A percentile compares a stretch with the other conserved stretches of the same genome.
Conservation (phyloP, 768 basidiomycete genomes). For the Leucocoprinus leucothites region DNA sequence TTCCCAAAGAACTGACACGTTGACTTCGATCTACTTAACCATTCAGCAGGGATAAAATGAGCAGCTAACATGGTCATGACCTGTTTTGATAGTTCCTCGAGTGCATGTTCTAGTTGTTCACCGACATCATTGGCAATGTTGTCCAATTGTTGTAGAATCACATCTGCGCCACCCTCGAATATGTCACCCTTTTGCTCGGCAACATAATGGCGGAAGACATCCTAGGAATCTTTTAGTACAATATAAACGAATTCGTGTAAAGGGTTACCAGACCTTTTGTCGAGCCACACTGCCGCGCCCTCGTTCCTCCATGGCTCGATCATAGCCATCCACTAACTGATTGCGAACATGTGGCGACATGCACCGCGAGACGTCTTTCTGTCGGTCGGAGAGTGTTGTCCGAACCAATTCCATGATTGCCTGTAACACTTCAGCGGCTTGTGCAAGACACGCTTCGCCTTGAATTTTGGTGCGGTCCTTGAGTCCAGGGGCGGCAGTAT, state of each 20-base stretch:
- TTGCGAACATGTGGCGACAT: constrained; percentile 54
- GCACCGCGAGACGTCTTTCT: constrained; percentile 58
- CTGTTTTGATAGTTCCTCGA: constrained; percentile 54
- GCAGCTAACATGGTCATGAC: constrained; percentile 23
- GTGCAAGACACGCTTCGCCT: constrained; percentile 48
- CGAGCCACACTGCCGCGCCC: constrained; percentile 56
- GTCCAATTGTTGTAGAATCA: constrained; percentile 44
- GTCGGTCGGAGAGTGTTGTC: constrained; percentile 47
- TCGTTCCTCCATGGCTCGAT: constrained; percentile 49
- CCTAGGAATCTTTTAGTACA: constrained; percentile 26
- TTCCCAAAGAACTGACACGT: constrained; percentile 59
- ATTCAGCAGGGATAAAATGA: background rate
- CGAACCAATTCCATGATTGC: constrained; percentile 41
- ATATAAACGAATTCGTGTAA: background rate
- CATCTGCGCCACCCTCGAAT: constrained; percentile 50
- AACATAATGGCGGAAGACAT: constrained; percentile 45
- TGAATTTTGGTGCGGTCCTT: constrained; percentile 50
- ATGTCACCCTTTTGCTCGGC: constrained; percentile 42
- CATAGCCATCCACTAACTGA: constrained; percentile 49
- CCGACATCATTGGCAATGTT: constrained; percentile 49
- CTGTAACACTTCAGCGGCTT: constrained; percentile 48
- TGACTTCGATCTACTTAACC: constrained; percentile 31
- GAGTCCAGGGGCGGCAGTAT: constrained; percentile 46
- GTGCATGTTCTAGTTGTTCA: constrained; percentile 39
- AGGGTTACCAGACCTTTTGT: constrained; percentile 43